These are phyloP conservation scores for Rosa persica DNA, from an alignment of 306 rosid genomes.

Conservation along the genomic window DNA sequence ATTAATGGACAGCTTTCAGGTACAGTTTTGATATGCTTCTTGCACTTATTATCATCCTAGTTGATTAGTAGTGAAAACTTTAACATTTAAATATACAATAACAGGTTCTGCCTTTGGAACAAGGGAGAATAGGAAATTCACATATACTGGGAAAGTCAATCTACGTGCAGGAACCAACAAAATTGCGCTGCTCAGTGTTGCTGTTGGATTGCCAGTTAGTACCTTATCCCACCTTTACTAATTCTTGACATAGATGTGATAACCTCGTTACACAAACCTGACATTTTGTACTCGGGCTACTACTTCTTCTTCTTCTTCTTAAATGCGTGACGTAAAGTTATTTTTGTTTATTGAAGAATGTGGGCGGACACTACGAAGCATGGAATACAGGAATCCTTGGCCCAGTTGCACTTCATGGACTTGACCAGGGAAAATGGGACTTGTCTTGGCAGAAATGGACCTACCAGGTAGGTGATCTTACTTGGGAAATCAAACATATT, in stretches of 20 bases:
- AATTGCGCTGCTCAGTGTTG: constrained; percentile 88
- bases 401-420: constrained; percentile 92
- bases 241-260: constrained; percentile 5
- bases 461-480: constrained; percentile 63
- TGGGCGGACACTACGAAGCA: constrained; percentile 93
- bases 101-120: constrained; percentile 95
- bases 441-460: constrained; percentile 96
- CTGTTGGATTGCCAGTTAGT: constrained; percentile 94
- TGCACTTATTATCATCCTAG: constrained; percentile 25
- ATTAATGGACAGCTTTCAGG: constrained; percentile 88
- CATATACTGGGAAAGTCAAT: constrained; percentile 69
- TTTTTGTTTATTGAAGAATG: constrained; percentile 55
- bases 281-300: background rate
- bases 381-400: constrained; percentile 99
- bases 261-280: background rate
- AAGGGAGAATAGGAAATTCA: constrained; percentile 80
- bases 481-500: constrained; percentile 20
- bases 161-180: constrained; percentile 81
- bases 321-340: constrained; percentile 15
- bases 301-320: background rate
- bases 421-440: constrained; percentile 89
- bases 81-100: constrained; percentile 17
- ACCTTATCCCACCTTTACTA: constrained; percentile 20
- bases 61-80: constrained; percentile 6
- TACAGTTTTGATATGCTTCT: constrained; percentile 36